A percentile compares a stretch with the other conserved stretches of the same genome.
Conservation (phyloP, 768 basidiomycete species). For the Rhodosporidiobolus sp. region DNA sequence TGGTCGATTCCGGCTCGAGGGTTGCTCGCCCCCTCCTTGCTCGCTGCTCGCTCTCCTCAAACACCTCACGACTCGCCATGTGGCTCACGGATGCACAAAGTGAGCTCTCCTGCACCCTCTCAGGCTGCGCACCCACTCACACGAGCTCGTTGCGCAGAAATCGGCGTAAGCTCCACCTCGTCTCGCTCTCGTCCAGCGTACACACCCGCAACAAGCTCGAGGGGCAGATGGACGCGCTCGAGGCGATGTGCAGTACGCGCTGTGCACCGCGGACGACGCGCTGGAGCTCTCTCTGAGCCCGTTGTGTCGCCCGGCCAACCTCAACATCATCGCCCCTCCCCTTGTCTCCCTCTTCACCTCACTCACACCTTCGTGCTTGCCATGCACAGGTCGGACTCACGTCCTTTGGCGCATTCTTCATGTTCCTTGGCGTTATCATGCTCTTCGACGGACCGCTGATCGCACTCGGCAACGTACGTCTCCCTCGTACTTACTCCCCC, state of each 20-base stretch:
- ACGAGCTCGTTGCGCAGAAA: background rate
- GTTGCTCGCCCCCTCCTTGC: background rate
- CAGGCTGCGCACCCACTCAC: background rate
- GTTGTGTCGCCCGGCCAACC: too few relatives aligned
- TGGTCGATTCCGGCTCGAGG: too few relatives aligned
- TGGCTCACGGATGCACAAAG: constrained; percentile 58
- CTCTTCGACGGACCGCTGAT: constrained; percentile 94
- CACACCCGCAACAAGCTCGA: too few relatives aligned
- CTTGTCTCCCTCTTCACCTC: background rate
- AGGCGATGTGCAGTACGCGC: too few relatives aligned
- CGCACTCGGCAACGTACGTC: constrained; percentile 88
- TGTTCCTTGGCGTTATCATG: constrained; percentile 91
- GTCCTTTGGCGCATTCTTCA: constrained; percentile 90
- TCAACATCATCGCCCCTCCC: background rate
- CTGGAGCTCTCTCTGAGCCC: too few relatives aligned
- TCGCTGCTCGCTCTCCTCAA: too few relatives aligned
- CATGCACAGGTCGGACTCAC: constrained; percentile 93
- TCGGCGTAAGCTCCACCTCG: background rate
- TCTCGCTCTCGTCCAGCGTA: background rate
- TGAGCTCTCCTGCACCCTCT: constrained; percentile 35
- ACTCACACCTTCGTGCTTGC: background rate
- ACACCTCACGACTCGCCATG: constrained; percentile 31
- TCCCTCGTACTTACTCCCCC: background rate
- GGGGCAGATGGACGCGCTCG: too few relatives aligned
- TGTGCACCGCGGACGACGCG: too few relatives aligned